Percentiles rank a stretch among this genome's conserved stretches.
phyloP scores from a whole-genome alignment of 768 basidiomycete species.

The Serendipita sp. region DNA sequence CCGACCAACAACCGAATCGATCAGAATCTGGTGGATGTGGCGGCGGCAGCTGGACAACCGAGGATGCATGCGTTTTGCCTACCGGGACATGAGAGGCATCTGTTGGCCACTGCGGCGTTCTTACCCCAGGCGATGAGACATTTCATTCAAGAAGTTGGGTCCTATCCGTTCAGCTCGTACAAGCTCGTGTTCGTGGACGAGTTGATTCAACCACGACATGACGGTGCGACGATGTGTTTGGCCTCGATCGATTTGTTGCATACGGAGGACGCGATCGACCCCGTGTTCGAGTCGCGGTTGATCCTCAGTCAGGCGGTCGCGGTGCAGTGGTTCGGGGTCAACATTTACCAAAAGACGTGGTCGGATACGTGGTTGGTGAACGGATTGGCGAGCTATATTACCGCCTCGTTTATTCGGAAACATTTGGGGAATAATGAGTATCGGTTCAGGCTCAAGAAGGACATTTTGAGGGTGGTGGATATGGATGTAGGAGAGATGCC shows the following conservation, averaged over 20 bases:
- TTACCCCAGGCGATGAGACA: constrained; percentile 85
- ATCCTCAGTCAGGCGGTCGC: constrained; percentile 76
- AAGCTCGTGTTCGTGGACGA: constrained; percentile 92
- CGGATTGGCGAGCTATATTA: constrained; percentile 81
- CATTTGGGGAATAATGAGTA: constrained; percentile 95
- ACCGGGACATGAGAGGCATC: constrained; percentile 65
- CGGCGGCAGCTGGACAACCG: constrained; percentile 14
- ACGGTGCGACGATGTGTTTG: constrained; percentile 71
- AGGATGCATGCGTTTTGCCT: constrained; percentile 83
- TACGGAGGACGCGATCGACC: constrained; percentile 80
- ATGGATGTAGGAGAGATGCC: constrained; percentile 80
- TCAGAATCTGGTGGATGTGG: constrained; percentile 10
- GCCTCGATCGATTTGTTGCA: constrained; percentile 70
- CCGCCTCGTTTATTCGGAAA: constrained; percentile 71
- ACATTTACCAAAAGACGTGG: constrained; percentile 85
- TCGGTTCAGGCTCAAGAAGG: constrained; percentile 85
- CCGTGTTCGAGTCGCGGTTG: constrained; percentile 80
- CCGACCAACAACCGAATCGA: constrained; percentile 37
- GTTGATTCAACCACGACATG: constrained; percentile 64
- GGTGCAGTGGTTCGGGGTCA: constrained; percentile 93
- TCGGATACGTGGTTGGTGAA: constrained; percentile 96
- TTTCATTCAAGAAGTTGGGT: constrained; percentile 81
- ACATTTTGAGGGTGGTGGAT: constrained; percentile 83
- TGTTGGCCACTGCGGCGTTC: constrained; percentile 54
- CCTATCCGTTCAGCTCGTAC: constrained; percentile 90